phyloP scores from a whole-genome alignment of 1,139 yeast genomes.

The Scheffersomyces insectosa region DNA sequence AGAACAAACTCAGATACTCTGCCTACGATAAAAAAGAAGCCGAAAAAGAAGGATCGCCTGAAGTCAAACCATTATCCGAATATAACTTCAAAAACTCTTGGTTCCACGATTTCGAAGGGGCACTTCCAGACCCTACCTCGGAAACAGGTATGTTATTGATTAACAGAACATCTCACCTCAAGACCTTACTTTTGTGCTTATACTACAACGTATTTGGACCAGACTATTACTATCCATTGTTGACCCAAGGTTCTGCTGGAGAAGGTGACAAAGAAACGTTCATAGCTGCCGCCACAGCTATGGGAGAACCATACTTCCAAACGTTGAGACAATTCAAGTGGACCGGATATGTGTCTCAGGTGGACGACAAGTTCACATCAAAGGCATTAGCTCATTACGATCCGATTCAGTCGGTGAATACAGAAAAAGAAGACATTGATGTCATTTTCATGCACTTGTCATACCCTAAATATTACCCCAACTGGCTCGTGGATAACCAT shows the following conservation, averaged over 20 bases:
- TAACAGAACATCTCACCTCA: conserved; percentile 51
- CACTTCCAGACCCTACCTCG: conserved; percentile 62
- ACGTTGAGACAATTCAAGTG: conserved; percentile 51
- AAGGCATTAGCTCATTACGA: conserved; percentile 66
- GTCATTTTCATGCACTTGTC: conserved; percentile 59
- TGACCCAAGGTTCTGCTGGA: conserved; percentile 70
- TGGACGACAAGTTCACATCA: conserved; percentile 38
- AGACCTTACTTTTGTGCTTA: conserved; percentile 51
- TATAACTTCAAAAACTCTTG: conserved; percentile 36
- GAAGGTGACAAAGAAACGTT: conserved; percentile 75
- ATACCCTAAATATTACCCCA: conserved; percentile 63
- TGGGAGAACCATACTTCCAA: conserved; percentile 53
- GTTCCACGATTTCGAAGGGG: conserved; percentile 57
- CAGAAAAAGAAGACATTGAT: conserved; percentile 22
- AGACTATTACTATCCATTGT: conserved; percentile 55
- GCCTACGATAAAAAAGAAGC: conserved; percentile 31
- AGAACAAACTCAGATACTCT: conserved; percentile 37
- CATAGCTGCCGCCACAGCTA: conserved; percentile 60
- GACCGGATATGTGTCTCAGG: conserved; percentile 51
- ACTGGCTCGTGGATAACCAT: conserved; percentile 45
- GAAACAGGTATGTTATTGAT: conserved; percentile 66
- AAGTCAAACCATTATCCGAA: conserved; percentile 27
- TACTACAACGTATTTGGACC: conserved; percentile 67
- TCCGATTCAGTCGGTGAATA: conserved; percentile 35
- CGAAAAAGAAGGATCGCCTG: conserved; percentile 16